Percentiles rank a stretch among this genome's conserved stretches.
Evolutionary conservation across 805 yeast species (phyloP).

Genomic region (Cyberlindnera suaveolens): DNA sequence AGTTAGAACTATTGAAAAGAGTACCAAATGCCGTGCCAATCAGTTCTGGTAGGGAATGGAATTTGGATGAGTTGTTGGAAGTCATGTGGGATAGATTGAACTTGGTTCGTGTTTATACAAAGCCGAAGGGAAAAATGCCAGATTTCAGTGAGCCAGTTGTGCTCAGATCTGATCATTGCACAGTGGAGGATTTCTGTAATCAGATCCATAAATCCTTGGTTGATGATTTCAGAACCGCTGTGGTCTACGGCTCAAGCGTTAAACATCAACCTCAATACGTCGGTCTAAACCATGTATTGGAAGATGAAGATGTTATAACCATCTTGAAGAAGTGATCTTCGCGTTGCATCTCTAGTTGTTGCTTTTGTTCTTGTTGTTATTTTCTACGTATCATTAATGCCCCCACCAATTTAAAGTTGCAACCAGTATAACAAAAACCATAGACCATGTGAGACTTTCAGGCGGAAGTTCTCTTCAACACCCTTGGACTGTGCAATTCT

Average conservation of each 20-base stretch:
- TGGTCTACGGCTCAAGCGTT: conserved; percentile 89
- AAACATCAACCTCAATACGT: conserved; percentile 98
- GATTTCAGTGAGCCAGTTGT: conserved; percentile 96
- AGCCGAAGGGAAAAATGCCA: conserved; percentile 91
- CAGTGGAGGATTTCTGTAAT: conserved; percentile 95
- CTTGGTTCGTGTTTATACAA: conserved; percentile 92
- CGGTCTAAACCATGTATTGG: conserved; percentile 75
- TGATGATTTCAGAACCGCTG: conserved; percentile 87
- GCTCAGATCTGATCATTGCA: conserved; percentile 68
- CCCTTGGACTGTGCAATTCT: conserved; percentile 21
- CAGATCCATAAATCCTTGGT: conserved; percentile 92
- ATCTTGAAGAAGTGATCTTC: conserved; percentile 60
- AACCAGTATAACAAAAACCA: neutral
- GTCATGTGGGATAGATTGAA: conserved; percentile 92
- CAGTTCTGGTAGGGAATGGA: conserved; percentile 95
- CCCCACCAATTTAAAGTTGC: neutral
- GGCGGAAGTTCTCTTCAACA: conserved; percentile 16
- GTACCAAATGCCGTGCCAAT: conserved; percentile 98
- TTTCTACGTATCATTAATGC: neutral
- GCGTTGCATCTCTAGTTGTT: neutral
- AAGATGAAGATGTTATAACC: conserved; percentile 97
- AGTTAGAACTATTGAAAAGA: conserved; percentile 80
- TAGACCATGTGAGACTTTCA: neutral
- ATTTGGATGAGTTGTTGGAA: conserved; percentile 88
- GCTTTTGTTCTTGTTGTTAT: neutral